phyloP scores from a whole-genome alignment of 257 asterid species.

The Catharanthus roseus region DNA sequence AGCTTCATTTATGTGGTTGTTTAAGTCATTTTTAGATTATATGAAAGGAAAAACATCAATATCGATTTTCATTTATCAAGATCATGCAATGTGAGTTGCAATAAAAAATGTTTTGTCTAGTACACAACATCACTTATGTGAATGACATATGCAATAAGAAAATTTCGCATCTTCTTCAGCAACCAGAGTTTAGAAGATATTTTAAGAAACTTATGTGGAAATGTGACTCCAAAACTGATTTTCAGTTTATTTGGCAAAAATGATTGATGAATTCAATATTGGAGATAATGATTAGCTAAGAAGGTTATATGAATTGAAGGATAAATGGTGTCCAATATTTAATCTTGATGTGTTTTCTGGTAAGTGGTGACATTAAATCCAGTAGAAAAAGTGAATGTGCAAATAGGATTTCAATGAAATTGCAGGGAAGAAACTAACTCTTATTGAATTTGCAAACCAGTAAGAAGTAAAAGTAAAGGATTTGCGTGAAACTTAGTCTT shows the following conservation, averaged over 20 bases:
- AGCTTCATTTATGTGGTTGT: too few species aligned
- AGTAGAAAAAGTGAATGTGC: neutral
- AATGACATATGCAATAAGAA: neutral
- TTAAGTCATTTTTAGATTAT: slow-evolving; percentile 9
- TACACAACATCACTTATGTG: neutral
- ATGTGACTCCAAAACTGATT: neutral
- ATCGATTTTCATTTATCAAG: slow-evolving; percentile 12
- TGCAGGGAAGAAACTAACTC: neutral
- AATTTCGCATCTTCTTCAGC: neutral
- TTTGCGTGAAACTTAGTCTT: neutral
- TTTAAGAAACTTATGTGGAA: neutral
- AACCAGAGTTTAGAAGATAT: neutral
- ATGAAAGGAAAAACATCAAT: slow-evolving; percentile 8
- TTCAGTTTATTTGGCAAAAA: neutral
- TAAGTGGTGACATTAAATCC: neutral
- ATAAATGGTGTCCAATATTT: too few species aligned
- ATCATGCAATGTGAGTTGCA: slow-evolving; percentile 3
- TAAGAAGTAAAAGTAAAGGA: neutral
- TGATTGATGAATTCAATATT: neutral
- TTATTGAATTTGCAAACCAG: neutral
- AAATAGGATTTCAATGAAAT: neutral
- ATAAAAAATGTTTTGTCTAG: neutral
- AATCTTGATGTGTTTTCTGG: neutral
- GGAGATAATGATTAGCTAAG: neutral
- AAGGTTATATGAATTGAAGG: neutral